Evolutionary conservation across 1,139 yeast species (phyloP), one percentile per base, ranked within the genome.

Genomic region (Pneumocystis sp.): DNA sequence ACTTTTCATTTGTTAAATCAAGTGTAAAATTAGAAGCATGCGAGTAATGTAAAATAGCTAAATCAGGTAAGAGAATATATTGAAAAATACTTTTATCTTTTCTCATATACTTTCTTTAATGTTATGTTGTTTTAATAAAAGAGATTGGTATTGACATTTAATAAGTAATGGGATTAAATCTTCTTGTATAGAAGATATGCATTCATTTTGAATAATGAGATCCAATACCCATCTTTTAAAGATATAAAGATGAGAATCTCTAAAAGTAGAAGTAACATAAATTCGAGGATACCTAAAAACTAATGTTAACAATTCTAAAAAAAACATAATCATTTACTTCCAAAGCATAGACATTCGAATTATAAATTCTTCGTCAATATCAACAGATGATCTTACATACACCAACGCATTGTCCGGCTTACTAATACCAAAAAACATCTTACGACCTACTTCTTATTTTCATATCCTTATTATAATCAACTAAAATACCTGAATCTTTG

Each of bases 291-390:
- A 85, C 21, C 57, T 25, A 50, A 50, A 10, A 21, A n/a, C 21
- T 12, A 7, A 25, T 21, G 12, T 50, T 50, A 15, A 50, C 21
- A 50, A 3, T 50, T n/a, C 2, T n/a, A 19, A 7, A 42, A n/a
- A 45, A 50, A 50, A 25, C 8, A 50, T 19, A 17, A 3, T 31
- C 34, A 44, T 44, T 10, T 25, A 50, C 73, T 87, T 83, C 97
- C 97, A 91, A 62, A 88, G 79, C 85, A 95, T 81, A 70, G 91
- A 95, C 63, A 95, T 86, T 76, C 97, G 83, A 64, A 93, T 77
- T 68, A 85, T 84, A 66, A 93, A 77, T 64, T 85, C 82, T 82
- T 71, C 85, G 83, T 70, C 66, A 34, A 67, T 31, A 45, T 67
- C 68, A 17, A 65, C 67, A 6, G 60, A 66, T 19, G 66, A 56